Evolutionary conservation across 2,329 filamentous ascomycete species (phyloP), one percentile per base, ranked within the genome.

Genomic region (Botryosphaeria dothidea): DNA sequence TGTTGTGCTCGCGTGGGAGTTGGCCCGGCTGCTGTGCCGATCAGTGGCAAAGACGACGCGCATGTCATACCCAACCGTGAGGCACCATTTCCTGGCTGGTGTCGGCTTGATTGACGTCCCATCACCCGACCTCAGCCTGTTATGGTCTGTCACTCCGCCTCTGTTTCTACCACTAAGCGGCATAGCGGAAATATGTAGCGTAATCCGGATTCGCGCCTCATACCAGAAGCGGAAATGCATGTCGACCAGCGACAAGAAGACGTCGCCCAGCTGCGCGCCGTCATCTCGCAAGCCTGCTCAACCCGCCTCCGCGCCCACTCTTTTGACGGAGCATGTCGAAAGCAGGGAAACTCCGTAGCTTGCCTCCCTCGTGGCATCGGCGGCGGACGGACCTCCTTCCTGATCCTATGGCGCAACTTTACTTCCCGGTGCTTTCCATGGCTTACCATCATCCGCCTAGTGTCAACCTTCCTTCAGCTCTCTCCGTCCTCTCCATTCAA

Each of bases 121-220:
- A 58, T 43, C 56, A 46, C 43, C 38, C 41, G 41, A 60, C 56
- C 38, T 60, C 54, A 58, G 56, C n/a, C 8, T 45, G 56, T 25
- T 19, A 13, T 45, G 54, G 56, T 45, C 56, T 60, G 38, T 25
- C n/a, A 41, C 34, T 27, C 43, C 21, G 27, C 51, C 19, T 29
- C n/a, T 29, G 17, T 23, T 25, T 38, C n/a, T 38, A 21, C 29
- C 51, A 36, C 4, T 11, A 27, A 36, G 11, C 31, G 51, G 31
- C 11, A 38, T 3, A 36, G 6, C 21, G 13, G 11, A 13, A 1
- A 41, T 34, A 8, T 6, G 38, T n/a, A 41, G 38, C 4, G 5
- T n/a, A 7, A 41, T 34, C 38, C 15, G 11, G 9, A 41, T 7
- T 41, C 38, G 38, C 38, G 17, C 11, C 17, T n/a, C 38, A 4